These are phyloP conservation scores for Arabidopsis lyrata DNA, from an alignment of 441 rosid genomes.

Conservation along the genomic window DNA sequence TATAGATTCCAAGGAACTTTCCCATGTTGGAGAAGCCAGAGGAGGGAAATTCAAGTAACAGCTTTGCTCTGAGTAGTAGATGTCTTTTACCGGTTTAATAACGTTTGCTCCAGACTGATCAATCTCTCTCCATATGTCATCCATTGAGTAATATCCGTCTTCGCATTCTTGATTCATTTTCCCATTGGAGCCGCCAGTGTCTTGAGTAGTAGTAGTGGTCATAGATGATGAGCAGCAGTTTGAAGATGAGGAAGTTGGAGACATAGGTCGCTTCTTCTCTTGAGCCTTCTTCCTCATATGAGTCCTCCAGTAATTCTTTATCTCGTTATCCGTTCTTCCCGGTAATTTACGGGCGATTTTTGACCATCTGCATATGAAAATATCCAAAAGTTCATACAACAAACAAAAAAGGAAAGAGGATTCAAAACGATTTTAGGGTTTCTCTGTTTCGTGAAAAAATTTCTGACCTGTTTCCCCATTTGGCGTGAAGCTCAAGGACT, in stretches of 20 bases:
- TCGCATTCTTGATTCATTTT: conserved; percentile 47
- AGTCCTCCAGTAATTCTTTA: conserved; percentile 95
- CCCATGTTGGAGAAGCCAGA: conserved; percentile 70
- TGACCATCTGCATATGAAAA: conserved; percentile 69
- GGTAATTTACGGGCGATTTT: conserved; percentile 89
- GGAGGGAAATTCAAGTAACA: conserved; percentile 58
- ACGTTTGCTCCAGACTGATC: conserved; percentile 59
- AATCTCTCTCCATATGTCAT: conserved; percentile 96
- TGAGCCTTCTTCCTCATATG: conserved; percentile 91
- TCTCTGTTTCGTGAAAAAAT: conserved; percentile 15
- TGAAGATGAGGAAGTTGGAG: conserved; percentile 65
- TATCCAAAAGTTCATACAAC: not conserved
- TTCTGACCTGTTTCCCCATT: conserved; percentile 92
- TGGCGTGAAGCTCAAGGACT: conserved; percentile 91
- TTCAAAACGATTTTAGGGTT: not conserved
- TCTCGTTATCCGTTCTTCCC: conserved; percentile 90
- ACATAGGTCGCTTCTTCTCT: conserved; percentile 58
- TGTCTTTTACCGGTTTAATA: conserved; percentile 55
- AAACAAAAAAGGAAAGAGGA: not conserved
- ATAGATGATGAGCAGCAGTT: conserved; percentile 62
- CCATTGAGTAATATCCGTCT: conserved; percentile 62
- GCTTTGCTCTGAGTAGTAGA: conserved; percentile 53
- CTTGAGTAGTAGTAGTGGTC: conserved; percentile 55
- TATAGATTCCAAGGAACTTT: conserved; percentile 55
- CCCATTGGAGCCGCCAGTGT: conserved; percentile 64